Base-by-base conservation (phyloP, 2,329 filamentous ascomycete species). In the Fusarium sp. region DNA sequence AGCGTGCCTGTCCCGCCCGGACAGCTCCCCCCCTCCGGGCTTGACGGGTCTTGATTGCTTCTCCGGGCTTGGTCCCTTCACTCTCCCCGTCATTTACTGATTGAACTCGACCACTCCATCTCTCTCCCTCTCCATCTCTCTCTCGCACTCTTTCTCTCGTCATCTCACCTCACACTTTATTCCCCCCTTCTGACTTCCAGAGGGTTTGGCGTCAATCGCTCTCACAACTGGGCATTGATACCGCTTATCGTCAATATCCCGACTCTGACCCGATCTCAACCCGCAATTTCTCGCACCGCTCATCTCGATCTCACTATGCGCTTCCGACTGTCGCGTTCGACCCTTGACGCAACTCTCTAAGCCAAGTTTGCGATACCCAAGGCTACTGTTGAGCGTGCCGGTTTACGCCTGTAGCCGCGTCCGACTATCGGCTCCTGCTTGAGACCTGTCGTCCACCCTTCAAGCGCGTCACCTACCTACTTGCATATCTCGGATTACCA, bases 401-500 rank as follows among this genome's bases (percentile, higher is more conserved):
- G 65, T 63, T 62, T 57, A 65, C 60, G 53, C 49, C 59, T 32
- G 51, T 57, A 57, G 50, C 54, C 46, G 54, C 46, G 49, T 50
- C 44, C 55, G 39, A 53, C 46, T 55, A 37, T 65, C 50, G 50
- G 52, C 51, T 33, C 32, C 19, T 59, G 52, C 14, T 47, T 53
- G 56, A 68, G 49, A 50, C 49, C 39, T 51, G 37, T 21, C 46
- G 19, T 19, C 19, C 29, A 32, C 48, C 38, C 32, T 56, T 42
- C 48, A 62, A 59, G 50, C 43, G 46, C 54, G 43, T 62, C 58
- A 52, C 58, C 58, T 62, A 44, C 49, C 53, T 67, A 49, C 56
- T 58, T 67, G 53, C 60, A 70, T 69, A 61, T 69, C 63, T 69
- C 50, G 53, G 54, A 57, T 41, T 50, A 50, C 38, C 42, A 39